Conservation (phyloP, 371 early-diverging fungal genomes). For the Actinomortierella ambigua region DNA sequence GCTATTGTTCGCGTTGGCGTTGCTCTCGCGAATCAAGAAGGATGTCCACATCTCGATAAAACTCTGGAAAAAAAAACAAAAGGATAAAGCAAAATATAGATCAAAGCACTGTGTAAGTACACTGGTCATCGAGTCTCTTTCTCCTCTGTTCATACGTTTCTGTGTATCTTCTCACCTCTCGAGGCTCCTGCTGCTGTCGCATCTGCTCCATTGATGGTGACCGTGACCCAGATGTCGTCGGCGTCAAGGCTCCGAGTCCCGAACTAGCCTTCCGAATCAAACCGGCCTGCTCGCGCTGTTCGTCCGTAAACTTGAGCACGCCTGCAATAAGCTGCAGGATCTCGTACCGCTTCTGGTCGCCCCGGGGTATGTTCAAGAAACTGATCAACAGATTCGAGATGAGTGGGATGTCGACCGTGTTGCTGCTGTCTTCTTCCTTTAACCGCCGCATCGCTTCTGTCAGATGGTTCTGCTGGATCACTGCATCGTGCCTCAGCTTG, state of each 20-base stretch:
- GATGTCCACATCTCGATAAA: conserved; percentile 47
- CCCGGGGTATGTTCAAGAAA: conserved; percentile 83
- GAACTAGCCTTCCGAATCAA: conserved; percentile 63
- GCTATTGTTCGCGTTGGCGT: conserved; percentile 13
- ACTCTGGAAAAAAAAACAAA: conserved; percentile 14
- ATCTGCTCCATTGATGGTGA: conserved; percentile 48
- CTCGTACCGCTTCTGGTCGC: conserved; percentile 89
- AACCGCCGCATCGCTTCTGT: conserved; percentile 86
- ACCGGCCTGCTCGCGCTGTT: conserved; percentile 87
- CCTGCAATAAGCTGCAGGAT: conserved; percentile 88
- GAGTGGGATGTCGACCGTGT: conserved; percentile 82
- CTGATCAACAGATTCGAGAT: conserved; percentile 87
- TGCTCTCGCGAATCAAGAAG: conserved; percentile 41
- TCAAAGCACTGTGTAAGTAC: background rate
- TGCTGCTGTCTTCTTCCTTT: conserved; percentile 76
- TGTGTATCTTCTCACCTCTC: conserved; percentile 42
- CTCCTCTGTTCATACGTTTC: too few species aligned
- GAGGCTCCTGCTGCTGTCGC: conserved; percentile 44
- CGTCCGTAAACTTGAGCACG: conserved; percentile 83
- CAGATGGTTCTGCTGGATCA: conserved; percentile 83
- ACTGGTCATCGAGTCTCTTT: too few species aligned
- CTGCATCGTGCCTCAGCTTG: conserved; percentile 82
- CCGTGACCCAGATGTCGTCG: conserved; percentile 39
- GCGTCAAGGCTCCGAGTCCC: conserved; percentile 39
- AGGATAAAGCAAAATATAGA: background rate